Conservation (phyloP, 1,284 basidiomycete species). For the Sporisorium scitamineum region DNA sequence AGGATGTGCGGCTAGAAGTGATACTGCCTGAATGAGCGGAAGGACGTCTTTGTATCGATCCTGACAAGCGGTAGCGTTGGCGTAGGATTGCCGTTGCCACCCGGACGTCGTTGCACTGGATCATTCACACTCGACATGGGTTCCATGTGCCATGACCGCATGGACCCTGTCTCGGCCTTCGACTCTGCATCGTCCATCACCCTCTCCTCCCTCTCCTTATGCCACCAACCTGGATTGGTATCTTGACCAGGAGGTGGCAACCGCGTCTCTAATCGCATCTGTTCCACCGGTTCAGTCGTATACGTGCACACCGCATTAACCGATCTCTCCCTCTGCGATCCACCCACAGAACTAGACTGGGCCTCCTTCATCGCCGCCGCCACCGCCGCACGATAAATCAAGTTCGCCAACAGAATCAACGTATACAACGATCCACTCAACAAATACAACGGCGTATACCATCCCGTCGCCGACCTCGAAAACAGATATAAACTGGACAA, state of each 20-base stretch:
- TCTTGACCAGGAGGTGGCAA: not conserved
- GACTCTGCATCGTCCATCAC: not conserved
- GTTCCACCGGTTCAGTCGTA: not conserved
- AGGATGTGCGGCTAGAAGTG: no score
- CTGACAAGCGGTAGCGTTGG: not conserved
- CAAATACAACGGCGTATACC: slow-evolving; percentile 37
- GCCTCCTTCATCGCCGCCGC: slow-evolving; percentile 13
- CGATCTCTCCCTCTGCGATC: not conserved
- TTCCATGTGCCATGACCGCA: not conserved
- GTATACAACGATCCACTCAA: slow-evolving; percentile 26
- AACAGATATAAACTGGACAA: slow-evolving; percentile 27
- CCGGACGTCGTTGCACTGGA: not conserved
- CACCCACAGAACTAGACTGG: no score
- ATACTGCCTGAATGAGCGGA: not conserved
- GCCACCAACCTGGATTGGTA: not conserved
- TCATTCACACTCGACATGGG: not conserved
- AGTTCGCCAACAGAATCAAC: slow-evolving; percentile 25
- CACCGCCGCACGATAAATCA: slow-evolving; percentile 26
- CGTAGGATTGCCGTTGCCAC: not conserved
- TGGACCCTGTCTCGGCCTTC: not conserved
- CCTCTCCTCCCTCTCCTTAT: not conserved
- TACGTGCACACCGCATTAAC: not conserved
- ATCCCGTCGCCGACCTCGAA: slow-evolving; percentile 5
- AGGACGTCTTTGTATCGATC: not conserved
- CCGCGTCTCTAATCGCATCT: not conserved